Conservation (phyloP, 2,329 filamentous ascomycete genomes). For the Dothideomycetes sp. region DNA sequence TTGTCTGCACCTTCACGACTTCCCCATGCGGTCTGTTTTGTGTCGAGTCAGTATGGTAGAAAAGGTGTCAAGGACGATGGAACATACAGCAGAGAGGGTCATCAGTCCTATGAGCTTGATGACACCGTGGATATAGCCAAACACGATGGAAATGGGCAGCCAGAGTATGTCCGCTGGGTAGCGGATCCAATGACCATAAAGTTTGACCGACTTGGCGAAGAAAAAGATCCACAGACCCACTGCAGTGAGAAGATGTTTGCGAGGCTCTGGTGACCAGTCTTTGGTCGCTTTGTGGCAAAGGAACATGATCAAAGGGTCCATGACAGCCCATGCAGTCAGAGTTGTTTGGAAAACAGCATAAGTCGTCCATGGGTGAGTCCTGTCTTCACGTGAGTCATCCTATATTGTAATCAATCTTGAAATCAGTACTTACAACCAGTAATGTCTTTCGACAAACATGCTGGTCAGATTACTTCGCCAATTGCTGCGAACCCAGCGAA, state of each 20-base stretch:
- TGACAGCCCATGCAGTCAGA: constrained; percentile 77
- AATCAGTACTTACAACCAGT: constrained; percentile 60
- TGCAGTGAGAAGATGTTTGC: constrained; percentile 45
- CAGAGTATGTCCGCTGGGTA: constrained; percentile 74
- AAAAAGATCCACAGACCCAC: constrained; percentile 64
- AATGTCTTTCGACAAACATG: constrained; percentile 70
- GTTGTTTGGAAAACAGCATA: constrained; percentile 91
- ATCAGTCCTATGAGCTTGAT: constrained; percentile 85
- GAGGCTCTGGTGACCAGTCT: constrained; percentile 22
- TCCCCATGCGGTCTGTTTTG: constrained; percentile 87
- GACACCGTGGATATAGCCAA: constrained; percentile 85
- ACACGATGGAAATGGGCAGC: constrained; percentile 75
- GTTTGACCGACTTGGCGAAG: constrained; percentile 85
- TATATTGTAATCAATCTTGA: neutral
- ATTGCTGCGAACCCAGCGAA: constrained; percentile 92
- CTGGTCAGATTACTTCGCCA: constrained; percentile 96
- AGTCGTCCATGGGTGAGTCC: constrained; percentile 85
- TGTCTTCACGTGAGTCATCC: constrained; percentile 29
- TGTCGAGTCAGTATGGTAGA: neutral
- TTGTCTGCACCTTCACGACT: constrained; percentile 85
- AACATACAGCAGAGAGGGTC: constrained; percentile 41
- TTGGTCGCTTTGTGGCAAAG: constrained; percentile 61
- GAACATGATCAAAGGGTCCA: constrained; percentile 64
- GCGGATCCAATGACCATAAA: constrained; percentile 75
- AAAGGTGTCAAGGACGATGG: neutral